These are phyloP conservation scores for Acer saccharum DNA, from an alignment of 345 rosid species.

Conservation along the genomic window DNA sequence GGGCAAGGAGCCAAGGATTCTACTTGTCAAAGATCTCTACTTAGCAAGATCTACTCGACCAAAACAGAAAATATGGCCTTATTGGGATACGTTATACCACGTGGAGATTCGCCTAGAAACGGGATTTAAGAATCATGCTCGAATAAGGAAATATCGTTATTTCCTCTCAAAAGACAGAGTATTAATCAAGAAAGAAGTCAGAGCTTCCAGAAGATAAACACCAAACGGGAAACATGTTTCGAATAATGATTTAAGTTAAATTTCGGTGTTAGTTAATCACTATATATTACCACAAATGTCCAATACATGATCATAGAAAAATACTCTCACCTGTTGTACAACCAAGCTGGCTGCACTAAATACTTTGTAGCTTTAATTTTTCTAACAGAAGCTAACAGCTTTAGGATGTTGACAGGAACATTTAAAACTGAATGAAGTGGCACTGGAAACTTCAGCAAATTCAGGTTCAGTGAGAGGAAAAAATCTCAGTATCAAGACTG, in stretches of 20 bases:
- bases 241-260: neutral
- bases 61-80: too few relatives aligned
- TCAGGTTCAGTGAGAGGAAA: slow-evolving; percentile 6
- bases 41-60: too few relatives aligned
- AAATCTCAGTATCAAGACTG: slow-evolving; percentile 19
- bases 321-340: neutral
- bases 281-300: neutral
- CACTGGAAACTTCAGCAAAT: neutral
- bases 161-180: neutral
- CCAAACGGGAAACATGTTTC: neutral
- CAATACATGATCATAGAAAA: neutral
- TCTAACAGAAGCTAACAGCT: slow-evolving; percentile 2
- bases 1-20: too few relatives aligned
- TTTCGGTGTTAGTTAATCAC: neutral
- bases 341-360: neutral
- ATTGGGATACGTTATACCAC: too few relatives aligned
- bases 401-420: slow-evolving; percentile 17
- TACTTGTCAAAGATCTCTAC: too few relatives aligned
- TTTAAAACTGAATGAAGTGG: slow-evolving; percentile 1
- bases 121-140: too few relatives aligned
- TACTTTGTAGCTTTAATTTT: neutral
- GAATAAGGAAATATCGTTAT: too few relatives aligned
- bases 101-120: too few relatives aligned
- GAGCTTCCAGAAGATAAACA: neutral
- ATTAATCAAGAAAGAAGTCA: too few relatives aligned